Evolutionary conservation across 2,329 filamentous ascomycete species (phyloP).

Genomic region (Xylaria digitata): DNA sequence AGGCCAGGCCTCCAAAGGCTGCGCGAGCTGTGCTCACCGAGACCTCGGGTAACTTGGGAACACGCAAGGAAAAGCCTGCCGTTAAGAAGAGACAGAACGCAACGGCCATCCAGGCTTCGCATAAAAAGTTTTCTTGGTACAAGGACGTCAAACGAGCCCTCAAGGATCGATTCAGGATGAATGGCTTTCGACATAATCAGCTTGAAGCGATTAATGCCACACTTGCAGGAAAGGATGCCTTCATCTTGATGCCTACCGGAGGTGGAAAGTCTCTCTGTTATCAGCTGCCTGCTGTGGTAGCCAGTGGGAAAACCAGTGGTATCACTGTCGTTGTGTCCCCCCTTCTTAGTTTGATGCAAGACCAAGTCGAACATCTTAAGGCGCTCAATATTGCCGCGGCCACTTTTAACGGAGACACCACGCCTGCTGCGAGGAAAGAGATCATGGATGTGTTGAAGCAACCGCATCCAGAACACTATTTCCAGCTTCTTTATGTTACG

Average conservation of each 20-base stretch:
- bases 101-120: constrained; percentile 55
- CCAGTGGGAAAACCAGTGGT: constrained; percentile 81
- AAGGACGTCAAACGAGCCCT: constrained; percentile 83
- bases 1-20: constrained; percentile 39
- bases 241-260: constrained; percentile 97
- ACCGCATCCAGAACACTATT: constrained; percentile 74
- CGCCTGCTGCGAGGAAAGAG: constrained; percentile 68
- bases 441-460: constrained; percentile 74
- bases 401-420: constrained; percentile 82
- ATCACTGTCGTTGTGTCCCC: constrained; percentile 97
- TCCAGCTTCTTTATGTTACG: constrained; percentile 93
- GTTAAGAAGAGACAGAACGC: constrained; percentile 51
- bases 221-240: constrained; percentile 85
- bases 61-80: constrained; percentile 50
- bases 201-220: constrained; percentile 97
- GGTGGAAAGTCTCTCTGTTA: constrained; percentile 98
- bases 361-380: constrained; percentile 87
- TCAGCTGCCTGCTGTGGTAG: constrained; percentile 88
- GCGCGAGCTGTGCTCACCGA: constrained; percentile 58
- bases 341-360: constrained; percentile 94
- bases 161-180: constrained; percentile 84
- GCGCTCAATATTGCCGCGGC: constrained; percentile 81
- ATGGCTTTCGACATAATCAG: constrained; percentile 89
- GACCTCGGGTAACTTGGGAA: constrained; percentile 60
- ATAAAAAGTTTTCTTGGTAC: constrained; percentile 83